Conservation (phyloP, 2,329 filamentous ascomycete species). For the Microascus cirrosus region DNA sequence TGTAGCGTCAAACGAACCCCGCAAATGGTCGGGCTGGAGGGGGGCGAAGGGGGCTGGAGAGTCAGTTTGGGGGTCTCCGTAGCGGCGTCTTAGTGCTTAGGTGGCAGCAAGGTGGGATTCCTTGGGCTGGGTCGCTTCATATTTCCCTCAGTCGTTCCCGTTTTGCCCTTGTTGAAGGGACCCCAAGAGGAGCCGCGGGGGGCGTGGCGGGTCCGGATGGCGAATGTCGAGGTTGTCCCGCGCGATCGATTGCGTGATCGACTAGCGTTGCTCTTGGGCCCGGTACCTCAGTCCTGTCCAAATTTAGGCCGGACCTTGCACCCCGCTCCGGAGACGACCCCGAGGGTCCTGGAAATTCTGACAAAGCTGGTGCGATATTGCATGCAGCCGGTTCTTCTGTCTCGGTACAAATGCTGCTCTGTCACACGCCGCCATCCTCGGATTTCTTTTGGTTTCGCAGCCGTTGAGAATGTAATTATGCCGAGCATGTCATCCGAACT, state of each 20-base stretch:
- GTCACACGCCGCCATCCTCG: too few relatives aligned
- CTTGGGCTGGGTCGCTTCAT: not conserved
- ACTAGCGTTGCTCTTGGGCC: conserved; percentile 13
- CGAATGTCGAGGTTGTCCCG: not conserved
- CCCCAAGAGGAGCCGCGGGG: not conserved
- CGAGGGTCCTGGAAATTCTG: too few relatives aligned
- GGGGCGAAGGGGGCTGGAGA: not conserved
- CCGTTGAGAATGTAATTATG: too few relatives aligned
- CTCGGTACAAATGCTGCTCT: too few relatives aligned
- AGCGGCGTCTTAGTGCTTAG: not conserved
- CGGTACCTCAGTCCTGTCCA: not conserved
- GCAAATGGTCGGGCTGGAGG: not conserved
- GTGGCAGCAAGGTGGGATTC: not conserved
- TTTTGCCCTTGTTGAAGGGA: not conserved
- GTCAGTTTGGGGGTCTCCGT: not conserved
- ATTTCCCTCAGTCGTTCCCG: not conserved
- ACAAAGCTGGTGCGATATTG: too few relatives aligned
- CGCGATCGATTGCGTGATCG: conserved; percentile 21
- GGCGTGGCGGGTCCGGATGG: not conserved
- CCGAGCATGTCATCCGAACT: not conserved
- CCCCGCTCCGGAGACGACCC: not conserved
- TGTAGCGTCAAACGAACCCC: not conserved
- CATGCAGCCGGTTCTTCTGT: not conserved
- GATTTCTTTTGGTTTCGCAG: too few relatives aligned
- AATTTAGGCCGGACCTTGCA: not conserved